phyloP scores from a whole-genome alignment of 176 grass and related monocot species.

The Triticum dicoccoides region DNA sequence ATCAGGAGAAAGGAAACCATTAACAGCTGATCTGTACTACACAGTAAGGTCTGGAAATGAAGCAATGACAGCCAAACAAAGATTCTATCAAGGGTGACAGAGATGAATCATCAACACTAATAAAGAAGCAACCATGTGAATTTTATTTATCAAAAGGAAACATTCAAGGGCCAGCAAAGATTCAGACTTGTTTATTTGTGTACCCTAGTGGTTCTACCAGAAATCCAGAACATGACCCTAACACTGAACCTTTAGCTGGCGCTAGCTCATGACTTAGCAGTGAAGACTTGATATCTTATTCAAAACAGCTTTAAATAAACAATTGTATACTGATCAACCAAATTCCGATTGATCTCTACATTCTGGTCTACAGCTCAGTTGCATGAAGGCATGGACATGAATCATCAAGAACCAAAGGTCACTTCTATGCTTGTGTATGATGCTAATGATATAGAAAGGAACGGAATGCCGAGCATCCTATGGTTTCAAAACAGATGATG shows the following conservation, averaged over 20 bases:
- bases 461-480: neutral
- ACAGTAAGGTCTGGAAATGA: slow-evolving; percentile 15
- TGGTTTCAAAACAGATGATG: neutral
- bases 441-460: neutral
- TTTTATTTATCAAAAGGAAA: neutral
- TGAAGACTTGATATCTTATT: slow-evolving; percentile 27
- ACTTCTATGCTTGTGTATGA: neutral
- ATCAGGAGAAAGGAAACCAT: slow-evolving; percentile 17
- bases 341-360: neutral
- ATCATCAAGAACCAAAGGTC: neutral
- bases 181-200: slow-evolving; percentile 8
- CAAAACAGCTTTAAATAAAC: neutral
- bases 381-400: neutral
- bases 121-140: slow-evolving; percentile 2
- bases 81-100: slow-evolving; percentile 30
- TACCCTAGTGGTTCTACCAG: slow-evolving; percentile 23
- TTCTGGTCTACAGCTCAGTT: neutral
- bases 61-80: slow-evolving; percentile 35
- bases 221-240: slow-evolving; percentile 37
- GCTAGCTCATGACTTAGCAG: slow-evolving; percentile 26
- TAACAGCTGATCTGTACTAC: slow-evolving; percentile 7
- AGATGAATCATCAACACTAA: slow-evolving; percentile 25
- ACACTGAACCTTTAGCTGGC: slow-evolving; percentile 26
- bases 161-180: neutral
- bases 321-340: neutral